Conservation (phyloP, 768 basidiomycete species). For the Kondoa subrosea region DNA sequence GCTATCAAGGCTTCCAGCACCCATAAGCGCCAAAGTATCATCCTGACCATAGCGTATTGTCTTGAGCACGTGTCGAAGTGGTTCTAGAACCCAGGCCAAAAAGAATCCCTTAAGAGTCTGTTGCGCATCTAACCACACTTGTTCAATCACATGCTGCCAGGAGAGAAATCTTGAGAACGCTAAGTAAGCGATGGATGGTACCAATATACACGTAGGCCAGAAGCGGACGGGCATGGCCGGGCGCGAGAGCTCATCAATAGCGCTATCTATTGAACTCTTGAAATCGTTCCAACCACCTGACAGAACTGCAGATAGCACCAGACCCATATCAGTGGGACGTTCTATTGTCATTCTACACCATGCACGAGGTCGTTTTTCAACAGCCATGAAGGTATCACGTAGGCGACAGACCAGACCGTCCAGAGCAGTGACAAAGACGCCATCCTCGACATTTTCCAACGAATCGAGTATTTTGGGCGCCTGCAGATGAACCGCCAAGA, state of each 20-base stretch:
- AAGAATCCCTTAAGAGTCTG: slow-evolving; percentile 57
- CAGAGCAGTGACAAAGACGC: not conserved
- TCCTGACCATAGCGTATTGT: slow-evolving; percentile 69
- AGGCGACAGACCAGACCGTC: not conserved
- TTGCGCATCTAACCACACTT: slow-evolving; percentile 43
- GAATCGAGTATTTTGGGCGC: slow-evolving; percentile 20
- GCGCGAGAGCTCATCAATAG: too few species aligned
- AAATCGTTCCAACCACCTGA: too few species aligned
- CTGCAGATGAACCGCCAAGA: slow-evolving; percentile 43
- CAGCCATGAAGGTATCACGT: slow-evolving; percentile 17
- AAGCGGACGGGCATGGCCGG: too few species aligned
- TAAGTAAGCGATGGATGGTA: slow-evolving; percentile 36
- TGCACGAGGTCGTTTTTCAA: slow-evolving; percentile 13
- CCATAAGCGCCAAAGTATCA: slow-evolving; percentile 48
- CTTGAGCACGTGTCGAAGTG: slow-evolving; percentile 58
- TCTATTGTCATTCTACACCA: slow-evolving; percentile 13
- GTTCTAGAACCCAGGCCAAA: slow-evolving; percentile 68
- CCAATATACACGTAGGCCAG: too few species aligned
- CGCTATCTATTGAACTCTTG: too few species aligned
- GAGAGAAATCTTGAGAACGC: slow-evolving; percentile 37
- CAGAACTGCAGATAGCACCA: too few species aligned
- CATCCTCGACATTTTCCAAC: slow-evolving; percentile 5
- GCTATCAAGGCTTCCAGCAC: slow-evolving; percentile 61
- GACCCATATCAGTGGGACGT: not conserved
- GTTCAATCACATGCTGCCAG: too few species aligned